A percentile compares a stretch with the other conserved stretches of the same genome.
These are phyloP conservation scores for Panicum miliaceum DNA, from an alignment of 176 grass and related monocot species.

Conservation along the genomic window DNA sequence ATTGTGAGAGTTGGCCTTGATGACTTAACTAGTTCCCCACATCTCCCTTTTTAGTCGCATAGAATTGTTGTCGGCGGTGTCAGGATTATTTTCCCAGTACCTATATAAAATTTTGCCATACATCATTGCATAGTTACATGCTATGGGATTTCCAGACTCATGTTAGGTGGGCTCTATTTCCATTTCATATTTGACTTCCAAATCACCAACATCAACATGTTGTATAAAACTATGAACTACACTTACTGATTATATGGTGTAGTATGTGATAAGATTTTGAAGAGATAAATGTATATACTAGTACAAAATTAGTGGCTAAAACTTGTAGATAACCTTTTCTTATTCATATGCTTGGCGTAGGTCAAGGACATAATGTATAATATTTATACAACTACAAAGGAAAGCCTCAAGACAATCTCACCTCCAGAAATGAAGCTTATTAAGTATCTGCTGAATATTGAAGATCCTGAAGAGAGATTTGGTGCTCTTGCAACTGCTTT, in stretches of 20 bases:
- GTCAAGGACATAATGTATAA: constrained; percentile 90
- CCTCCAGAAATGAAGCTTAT: constrained; percentile 88
- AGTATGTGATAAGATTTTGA: constrained; percentile 28
- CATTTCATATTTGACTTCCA: not conserved
- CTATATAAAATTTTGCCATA: not conserved
- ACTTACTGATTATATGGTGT: not conserved
- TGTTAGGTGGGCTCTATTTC: not conserved
- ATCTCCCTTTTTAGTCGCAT: not conserved
- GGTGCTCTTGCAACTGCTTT: constrained; percentile 76
- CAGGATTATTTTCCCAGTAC: not conserved
- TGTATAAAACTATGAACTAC: not conserved
- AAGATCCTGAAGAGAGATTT: constrained; percentile 85
- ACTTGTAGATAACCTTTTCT: constrained; percentile 18
- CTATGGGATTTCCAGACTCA: not conserved
- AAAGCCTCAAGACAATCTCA: constrained; percentile 83
- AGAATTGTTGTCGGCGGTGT: not conserved
- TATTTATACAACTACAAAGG: constrained; percentile 75
- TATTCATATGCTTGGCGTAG: constrained; percentile 46
- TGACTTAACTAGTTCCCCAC: not conserved
- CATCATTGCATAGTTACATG: not conserved
- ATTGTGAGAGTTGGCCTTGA: constrained; percentile 11
- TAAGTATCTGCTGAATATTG: constrained; percentile 94
- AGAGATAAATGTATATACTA: not conserved
- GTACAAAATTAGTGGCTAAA: not conserved
- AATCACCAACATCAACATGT: constrained; percentile 7